Percentiles rank a stretch among this genome's conserved stretches.
phyloP scores from a whole-genome alignment of 345 rosid species.

The Aquilaria sinensis region DNA sequence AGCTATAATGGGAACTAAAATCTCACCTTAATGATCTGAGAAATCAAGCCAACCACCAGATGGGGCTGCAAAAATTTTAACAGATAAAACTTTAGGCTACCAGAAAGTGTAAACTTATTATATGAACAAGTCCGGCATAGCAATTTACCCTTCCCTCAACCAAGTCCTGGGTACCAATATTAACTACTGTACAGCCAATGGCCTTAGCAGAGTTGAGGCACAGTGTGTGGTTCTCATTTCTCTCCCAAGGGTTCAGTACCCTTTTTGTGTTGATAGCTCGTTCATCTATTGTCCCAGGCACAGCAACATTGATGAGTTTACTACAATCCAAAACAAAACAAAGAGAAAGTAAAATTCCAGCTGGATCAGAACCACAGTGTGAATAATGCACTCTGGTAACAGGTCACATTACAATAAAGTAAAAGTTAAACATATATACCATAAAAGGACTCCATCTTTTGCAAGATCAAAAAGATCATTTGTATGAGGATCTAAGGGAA shows the following conservation, averaged over 20 bases:
- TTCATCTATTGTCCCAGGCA: conserved; percentile 89
- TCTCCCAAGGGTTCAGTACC: conserved; percentile 88
- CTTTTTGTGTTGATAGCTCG: conserved; percentile 80
- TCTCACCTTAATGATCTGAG: conserved; percentile 91
- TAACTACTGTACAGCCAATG: conserved; percentile 82
- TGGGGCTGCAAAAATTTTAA: conserved; percentile 57
- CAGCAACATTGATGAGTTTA: conserved; percentile 89
- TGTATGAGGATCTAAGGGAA: conserved; percentile 74
- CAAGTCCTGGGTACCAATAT: conserved; percentile 78
- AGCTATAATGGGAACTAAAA: conserved; percentile 1
- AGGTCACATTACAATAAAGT: not conserved
- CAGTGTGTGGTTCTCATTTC: conserved; percentile 91
- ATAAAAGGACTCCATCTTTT: conserved; percentile 86
- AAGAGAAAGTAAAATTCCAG: not conserved
- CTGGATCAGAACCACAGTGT: conserved; percentile 14
- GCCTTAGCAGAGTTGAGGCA: conserved; percentile 95
- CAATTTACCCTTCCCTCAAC: conserved; percentile 79
- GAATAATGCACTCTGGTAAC: conserved; percentile 2
- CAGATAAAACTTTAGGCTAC: conserved; percentile 5
- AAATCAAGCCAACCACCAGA: conserved; percentile 80
- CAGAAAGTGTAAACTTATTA: conserved; percentile 4
- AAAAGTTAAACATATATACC: conserved; percentile 32
- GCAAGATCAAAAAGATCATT: conserved; percentile 70
- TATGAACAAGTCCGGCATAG: conserved; percentile 12
- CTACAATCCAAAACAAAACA: conserved; percentile 24